Conservation (phyloP, 129 eudicot genomes). For the Kitagawia praeruptora region DNA sequence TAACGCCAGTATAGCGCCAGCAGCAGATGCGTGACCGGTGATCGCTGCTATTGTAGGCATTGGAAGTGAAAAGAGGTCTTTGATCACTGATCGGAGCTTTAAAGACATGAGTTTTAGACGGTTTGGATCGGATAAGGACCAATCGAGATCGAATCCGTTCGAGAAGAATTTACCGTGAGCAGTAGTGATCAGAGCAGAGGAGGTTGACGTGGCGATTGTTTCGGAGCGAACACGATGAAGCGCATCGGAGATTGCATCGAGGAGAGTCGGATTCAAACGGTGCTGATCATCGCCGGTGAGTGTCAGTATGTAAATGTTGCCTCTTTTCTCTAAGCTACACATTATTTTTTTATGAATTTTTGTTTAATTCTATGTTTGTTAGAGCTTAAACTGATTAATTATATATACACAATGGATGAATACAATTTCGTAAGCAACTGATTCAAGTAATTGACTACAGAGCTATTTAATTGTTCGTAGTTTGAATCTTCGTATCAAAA, state of each 20-base stretch:
- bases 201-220: slow-evolving; percentile 14
- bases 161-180: slow-evolving; percentile 77
- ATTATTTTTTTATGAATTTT: slow-evolving; percentile 12
- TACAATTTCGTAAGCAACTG: not conserved
- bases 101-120: slow-evolving; percentile 31
- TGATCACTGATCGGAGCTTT: slow-evolving; percentile 48
- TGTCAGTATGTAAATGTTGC: slow-evolving; percentile 56
- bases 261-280: slow-evolving; percentile 64
- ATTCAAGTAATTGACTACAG: not conserved
- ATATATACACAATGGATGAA: not conserved
- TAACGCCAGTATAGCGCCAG: slow-evolving; percentile 48
- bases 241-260: slow-evolving; percentile 43
- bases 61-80: slow-evolving; percentile 51
- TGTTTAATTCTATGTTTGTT: no score
- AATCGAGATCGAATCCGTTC: slow-evolving; percentile 71
- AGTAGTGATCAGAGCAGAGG: slow-evolving; percentile 65
- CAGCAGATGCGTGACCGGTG: slow-evolving; percentile 67
- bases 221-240: slow-evolving; percentile 32
- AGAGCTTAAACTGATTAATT: not conserved
- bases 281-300: slow-evolving; percentile 67
- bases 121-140: slow-evolving; percentile 32
- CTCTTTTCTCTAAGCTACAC: slow-evolving; percentile 65
- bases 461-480: not conserved
- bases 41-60: slow-evolving; percentile 92
- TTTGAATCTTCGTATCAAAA: not conserved